Percentiles rank a stretch among this genome's conserved stretches.
phyloP scores from a whole-genome alignment of 768 basidiomycete species.

The Tylopilus balloui region DNA sequence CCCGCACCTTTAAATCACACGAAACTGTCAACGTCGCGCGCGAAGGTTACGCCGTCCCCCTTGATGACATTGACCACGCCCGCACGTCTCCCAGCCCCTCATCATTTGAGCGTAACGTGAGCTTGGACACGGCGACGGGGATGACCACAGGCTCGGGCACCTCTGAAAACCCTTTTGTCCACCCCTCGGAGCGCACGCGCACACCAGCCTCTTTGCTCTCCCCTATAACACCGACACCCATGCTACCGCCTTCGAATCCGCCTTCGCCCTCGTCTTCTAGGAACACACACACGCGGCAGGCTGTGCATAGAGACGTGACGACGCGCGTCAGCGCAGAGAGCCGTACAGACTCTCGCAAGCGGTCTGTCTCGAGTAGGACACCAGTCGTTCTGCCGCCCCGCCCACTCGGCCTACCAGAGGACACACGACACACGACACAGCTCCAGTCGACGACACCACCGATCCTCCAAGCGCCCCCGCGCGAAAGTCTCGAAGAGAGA shows the following conservation, averaged over 20 bases:
- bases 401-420: slow-evolving; percentile 48
- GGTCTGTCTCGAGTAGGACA: slow-evolving; percentile 5
- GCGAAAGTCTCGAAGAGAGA: slow-evolving; percentile 22
- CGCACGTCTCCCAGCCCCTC: slow-evolving; percentile 29
- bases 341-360: background rate
- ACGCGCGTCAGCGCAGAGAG: background rate
- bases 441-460: slow-evolving; percentile 36
- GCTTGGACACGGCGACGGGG: slow-evolving; percentile 4
- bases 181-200: slow-evolving; percentile 21
- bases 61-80: slow-evolving; percentile 46
- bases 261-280: slow-evolving; percentile 32
- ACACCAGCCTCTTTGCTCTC: background rate
- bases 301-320: slow-evolving; percentile 16
- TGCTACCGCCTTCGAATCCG: slow-evolving; percentile 1
- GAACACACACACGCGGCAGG: slow-evolving; percentile 29
- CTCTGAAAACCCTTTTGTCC: slow-evolving; percentile 44
- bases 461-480: slow-evolving; percentile 25
- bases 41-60: slow-evolving; percentile 38
- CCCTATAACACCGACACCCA: slow-evolving; percentile 1
- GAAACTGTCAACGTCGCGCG: slow-evolving; percentile 44
- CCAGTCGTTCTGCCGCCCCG: slow-evolving; percentile 42
- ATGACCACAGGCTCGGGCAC: background rate
- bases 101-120: slow-evolving; percentile 10
- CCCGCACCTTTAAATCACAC: slow-evolving; percentile 44
- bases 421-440: slow-evolving; percentile 34